Conservation (phyloP, 192 early-diverging fungal species). For the Mortierella hygrophila region DNA sequence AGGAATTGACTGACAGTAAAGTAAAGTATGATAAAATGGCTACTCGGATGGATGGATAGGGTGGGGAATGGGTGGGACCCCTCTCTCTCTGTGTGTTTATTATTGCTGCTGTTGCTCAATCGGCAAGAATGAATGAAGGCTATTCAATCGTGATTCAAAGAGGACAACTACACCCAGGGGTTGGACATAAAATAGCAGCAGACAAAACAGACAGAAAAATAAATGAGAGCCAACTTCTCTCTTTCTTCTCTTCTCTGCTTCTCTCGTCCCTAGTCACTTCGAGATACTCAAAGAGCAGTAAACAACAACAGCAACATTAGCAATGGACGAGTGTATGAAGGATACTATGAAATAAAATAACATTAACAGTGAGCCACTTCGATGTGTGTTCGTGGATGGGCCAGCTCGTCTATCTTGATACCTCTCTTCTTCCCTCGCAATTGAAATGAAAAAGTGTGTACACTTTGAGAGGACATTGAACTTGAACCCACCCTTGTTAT, state of each 20-base stretch:
- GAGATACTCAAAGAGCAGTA: constrained; percentile 5
- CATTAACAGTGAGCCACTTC: background rate
- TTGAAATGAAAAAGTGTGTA: background rate
- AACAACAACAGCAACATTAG: background rate
- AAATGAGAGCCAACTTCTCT: background rate
- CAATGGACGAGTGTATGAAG: background rate
- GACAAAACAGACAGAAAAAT: background rate
- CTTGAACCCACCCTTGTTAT: background rate
- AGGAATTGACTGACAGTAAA: background rate
- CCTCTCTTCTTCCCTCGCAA: background rate
- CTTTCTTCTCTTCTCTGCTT: background rate
- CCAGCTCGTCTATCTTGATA: background rate
- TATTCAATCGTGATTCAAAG: background rate
- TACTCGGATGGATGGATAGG: background rate
- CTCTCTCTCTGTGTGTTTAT: background rate
- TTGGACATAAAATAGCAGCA: background rate
- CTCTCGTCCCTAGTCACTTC: background rate
- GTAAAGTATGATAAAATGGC: background rate
- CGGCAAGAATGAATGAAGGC: background rate
- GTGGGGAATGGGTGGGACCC: background rate
- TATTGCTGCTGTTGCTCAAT: background rate
- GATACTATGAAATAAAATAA: background rate
- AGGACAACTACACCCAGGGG: background rate
- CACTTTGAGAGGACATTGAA: background rate
- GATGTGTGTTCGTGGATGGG: background rate